These are phyloP conservation scores for Puccinia novopanici DNA, from an alignment of 1,284 basidiomycete species.

Conservation along the genomic window DNA sequence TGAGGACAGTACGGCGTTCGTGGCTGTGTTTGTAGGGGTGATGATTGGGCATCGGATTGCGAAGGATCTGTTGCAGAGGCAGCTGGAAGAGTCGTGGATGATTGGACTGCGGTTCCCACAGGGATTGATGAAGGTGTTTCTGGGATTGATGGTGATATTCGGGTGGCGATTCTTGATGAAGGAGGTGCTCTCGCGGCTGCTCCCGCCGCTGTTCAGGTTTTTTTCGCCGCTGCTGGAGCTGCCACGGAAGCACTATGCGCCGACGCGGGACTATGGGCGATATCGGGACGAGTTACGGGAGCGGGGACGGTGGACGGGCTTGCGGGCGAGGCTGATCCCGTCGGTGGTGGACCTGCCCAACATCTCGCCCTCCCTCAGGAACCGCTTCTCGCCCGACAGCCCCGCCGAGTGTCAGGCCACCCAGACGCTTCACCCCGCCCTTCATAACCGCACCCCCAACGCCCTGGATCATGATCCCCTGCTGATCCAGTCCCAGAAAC, in stretches of 20 bases:
- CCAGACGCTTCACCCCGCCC: neutral
- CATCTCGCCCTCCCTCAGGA: neutral
- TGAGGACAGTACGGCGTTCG: conserved; percentile 91
- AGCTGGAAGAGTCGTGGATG: conserved; percentile 61
- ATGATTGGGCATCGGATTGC: conserved; percentile 67
- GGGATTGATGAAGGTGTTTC: conserved; percentile 64
- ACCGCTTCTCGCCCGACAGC: neutral
- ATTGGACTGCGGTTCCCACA: conserved; percentile 54
- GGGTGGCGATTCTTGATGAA: conserved; percentile 82
- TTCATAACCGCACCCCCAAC: conserved; percentile 4
- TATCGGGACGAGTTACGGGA: conserved; percentile 18
- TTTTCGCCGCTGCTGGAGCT: conserved; percentile 64
- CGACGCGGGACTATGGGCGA: conserved; percentile 53
- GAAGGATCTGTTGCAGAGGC: conserved; percentile 18
- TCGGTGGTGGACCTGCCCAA: conserved; percentile 33
- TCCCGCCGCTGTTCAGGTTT: conserved; percentile 79
- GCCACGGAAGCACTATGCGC: conserved; percentile 55
- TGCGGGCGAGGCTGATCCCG: conserved; percentile 23
- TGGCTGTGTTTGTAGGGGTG: conserved; percentile 79
- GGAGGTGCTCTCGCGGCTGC: conserved; percentile 68
- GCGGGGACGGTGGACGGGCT: conserved; percentile 15
- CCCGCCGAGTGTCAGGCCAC: neutral
- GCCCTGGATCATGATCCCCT: neutral
- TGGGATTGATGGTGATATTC: conserved; percentile 68
- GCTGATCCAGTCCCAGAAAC: neutral